Evolutionary conservation across 2,329 filamentous ascomycete species (phyloP).

Genomic region (Lasiodiplodia hormozganensis): DNA sequence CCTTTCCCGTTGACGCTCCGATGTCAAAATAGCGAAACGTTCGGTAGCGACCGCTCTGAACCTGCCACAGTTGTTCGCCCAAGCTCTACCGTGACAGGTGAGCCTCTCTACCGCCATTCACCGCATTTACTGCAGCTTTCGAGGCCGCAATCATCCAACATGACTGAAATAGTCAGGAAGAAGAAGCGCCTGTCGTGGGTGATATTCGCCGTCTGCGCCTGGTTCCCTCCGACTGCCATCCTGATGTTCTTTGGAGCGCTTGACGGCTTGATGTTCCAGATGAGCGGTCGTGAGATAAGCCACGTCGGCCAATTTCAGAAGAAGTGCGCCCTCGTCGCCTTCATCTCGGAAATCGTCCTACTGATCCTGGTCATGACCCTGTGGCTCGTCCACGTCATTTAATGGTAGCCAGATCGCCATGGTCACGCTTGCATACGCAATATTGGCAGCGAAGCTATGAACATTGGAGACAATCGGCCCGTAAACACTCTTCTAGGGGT

Average conservation of each 20-base stretch:
- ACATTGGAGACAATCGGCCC: background rate
- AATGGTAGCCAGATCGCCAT: background rate
- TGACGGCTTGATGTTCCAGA: conserved; percentile 22
- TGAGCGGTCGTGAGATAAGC: conserved; percentile 7
- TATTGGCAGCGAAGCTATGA: too few relatives aligned
- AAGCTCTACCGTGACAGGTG: background rate
- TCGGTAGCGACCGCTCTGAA: conserved; percentile 1
- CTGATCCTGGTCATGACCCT: conserved; percentile 13
- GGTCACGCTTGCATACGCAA: background rate
- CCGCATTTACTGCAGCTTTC: background rate
- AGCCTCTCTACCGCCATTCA: background rate
- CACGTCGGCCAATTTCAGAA: conserved; percentile 16
- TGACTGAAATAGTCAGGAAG: background rate
- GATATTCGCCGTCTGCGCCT: conserved; percentile 13
- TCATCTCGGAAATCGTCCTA: background rate
- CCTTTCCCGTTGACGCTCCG: conserved; percentile 3
- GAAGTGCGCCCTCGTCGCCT: conserved; percentile 7
- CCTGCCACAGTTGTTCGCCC: background rate
- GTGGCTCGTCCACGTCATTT: conserved; percentile 21
- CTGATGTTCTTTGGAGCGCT: conserved; percentile 11
- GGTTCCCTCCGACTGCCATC: conserved; percentile 16
- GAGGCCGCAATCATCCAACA: background rate
- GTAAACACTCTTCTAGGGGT: background rate
- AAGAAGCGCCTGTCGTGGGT: conserved; percentile 16
- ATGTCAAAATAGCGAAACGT: background rate